Percentiles rank a stretch among this genome's conserved stretches.
phyloP scores from a whole-genome alignment of 352 stramenopile species.

The Globisporangium nagaii region DNA sequence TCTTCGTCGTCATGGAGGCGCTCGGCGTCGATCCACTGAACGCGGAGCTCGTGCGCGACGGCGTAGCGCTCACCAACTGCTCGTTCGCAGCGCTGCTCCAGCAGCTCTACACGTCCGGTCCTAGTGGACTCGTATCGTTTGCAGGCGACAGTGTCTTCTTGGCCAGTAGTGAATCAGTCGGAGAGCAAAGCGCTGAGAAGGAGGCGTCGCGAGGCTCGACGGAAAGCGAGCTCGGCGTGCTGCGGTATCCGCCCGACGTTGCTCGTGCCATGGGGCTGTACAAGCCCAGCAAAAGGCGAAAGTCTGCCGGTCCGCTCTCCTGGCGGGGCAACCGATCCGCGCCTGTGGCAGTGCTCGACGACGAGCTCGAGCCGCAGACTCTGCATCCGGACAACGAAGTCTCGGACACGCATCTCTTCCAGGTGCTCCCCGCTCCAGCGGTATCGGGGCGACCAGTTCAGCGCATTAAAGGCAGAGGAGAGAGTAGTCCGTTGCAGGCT shows the following conservation, averaged over 20 bases:
- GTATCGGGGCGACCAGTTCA: neutral
- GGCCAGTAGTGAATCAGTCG: neutral
- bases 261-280: constrained; percentile 12
- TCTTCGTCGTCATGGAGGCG: constrained; percentile 22
- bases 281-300: neutral
- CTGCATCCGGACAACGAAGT: neutral
- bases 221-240: neutral
- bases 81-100: neutral
- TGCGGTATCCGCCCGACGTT: constrained; percentile 7
- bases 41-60: neutral
- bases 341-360: constrained; percentile 3
- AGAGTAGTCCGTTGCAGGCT: neutral
- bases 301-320: neutral
- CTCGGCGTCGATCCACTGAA: constrained; percentile 27
- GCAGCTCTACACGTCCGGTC: neutral
- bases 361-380: neutral
- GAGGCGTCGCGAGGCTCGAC: neutral
- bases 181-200: neutral
- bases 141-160: neutral
- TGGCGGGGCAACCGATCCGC: neutral
- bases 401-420: neutral
- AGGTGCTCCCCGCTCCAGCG: neutral
- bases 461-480: neutral
- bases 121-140: neutral
- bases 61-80: neutral